Base-by-base conservation (phyloP, 805 yeast species). In the Candida boleticola region DNA sequence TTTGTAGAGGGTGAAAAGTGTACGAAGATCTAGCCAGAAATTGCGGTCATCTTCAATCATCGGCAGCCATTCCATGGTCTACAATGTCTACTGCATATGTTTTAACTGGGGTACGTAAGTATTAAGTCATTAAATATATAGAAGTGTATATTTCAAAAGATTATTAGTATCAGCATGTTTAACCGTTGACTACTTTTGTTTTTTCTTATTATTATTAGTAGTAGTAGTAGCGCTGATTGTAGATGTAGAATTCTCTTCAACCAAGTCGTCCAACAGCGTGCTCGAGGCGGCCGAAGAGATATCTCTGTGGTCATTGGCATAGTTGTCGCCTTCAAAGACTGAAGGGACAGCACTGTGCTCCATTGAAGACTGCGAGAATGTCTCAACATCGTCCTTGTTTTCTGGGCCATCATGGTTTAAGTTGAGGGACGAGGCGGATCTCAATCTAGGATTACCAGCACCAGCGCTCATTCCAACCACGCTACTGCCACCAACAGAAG, bases 321-420 rank as follows among this genome's bases (percentile, higher is more conserved):
- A 31, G 18, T 48, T 53, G 17, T 44, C 46, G 7, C 47, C 54
- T 34, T 61, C 66, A 53, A 70, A 70, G 3, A 70, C 71, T 29
- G 71, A 66, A 20, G 67, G 67, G n/a, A 68, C 50, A 11, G 67
- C 62, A 41, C 68, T 61, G 41, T 59, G 58, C 34, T 66, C 71
- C 29, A 67, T 54, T 11, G 68, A 63, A 7, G 60, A 40, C 34
- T 30, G 41, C 14, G 36, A 31, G n/a, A 39, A 32, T 5, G 27
- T 46, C 16, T 49, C 53, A 43, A 16, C 31, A 16, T 20, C 31
- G 11, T 23, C 33, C 5, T 11, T 43, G n/a, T 25, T 29, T 18
- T 49, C 58, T 10, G 46, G 53, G 22, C 55, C 58, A 10, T 46
- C 46, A 34, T 49, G 47, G 18, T 37, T 29, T 14, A 36, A n/a